Conservation (phyloP, 1,284 basidiomycete species). For the Lentinula novae-zelandiae region DNA sequence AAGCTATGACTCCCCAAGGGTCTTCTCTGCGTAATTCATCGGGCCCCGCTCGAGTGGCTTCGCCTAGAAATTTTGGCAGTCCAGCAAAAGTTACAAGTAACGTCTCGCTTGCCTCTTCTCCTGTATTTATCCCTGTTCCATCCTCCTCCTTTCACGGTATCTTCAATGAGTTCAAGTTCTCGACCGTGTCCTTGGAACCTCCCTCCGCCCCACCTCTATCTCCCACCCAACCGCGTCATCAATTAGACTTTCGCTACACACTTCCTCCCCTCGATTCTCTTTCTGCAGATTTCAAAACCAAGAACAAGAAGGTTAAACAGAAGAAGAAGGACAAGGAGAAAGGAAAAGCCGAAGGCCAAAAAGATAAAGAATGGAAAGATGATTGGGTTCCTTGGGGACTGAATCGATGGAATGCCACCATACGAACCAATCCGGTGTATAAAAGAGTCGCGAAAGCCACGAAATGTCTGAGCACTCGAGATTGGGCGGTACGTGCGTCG, state of each 20-base stretch:
- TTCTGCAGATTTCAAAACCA: constrained; percentile 62
- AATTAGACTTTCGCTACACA: constrained; percentile 47
- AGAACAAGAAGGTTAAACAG: constrained; percentile 49
- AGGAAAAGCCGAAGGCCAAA: constrained; percentile 26
- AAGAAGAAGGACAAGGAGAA: constrained; percentile 59
- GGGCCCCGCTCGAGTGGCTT: not conserved
- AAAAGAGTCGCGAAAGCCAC: constrained; percentile 61
- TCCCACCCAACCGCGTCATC: constrained; percentile 29
- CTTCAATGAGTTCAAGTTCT: constrained; percentile 7
- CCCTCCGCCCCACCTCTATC: constrained; percentile 15
- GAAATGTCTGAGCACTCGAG: constrained; percentile 73
- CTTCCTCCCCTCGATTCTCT: constrained; percentile 59
- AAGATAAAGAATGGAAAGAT: constrained; percentile 42
- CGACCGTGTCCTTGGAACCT: constrained; percentile 19
- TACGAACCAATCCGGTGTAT: constrained; percentile 72
- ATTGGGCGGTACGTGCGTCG: constrained; percentile 66
- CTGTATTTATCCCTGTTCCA: constrained; percentile 14
- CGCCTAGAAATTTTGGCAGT: not conserved
- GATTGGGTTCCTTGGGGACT: constrained; percentile 68
- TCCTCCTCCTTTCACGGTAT: constrained; percentile 2
- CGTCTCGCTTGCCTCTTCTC: not conserved
- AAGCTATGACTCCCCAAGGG: not conserved
- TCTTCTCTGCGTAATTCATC: not conserved
- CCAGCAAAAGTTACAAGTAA: not conserved
- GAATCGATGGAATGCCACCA: constrained; percentile 65